These are phyloP conservation scores for Chytriomyces sp. DNA, from an alignment of 192 early-diverging fungal genomes.

Conservation along the genomic window DNA sequence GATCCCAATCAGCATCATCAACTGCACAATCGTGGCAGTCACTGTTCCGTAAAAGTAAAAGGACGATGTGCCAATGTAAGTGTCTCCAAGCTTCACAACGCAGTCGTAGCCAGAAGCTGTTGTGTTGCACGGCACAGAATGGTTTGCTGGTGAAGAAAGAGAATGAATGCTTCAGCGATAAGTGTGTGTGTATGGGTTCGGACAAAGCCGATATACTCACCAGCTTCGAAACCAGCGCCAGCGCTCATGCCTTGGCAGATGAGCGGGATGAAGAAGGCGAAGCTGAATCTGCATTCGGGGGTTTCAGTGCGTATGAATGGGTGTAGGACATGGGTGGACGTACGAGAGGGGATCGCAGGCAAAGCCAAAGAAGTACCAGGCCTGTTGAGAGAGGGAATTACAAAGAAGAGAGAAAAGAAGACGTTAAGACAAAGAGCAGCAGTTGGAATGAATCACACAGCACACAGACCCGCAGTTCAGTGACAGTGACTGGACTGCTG, in stretches of 20 bases:
- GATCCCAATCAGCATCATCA: constrained; percentile 39
- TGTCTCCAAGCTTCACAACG: constrained; percentile 24
- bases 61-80: constrained; percentile 36
- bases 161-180: neutral
- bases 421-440: neutral
- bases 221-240: constrained; percentile 1
- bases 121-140: constrained; percentile 38
- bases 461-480: constrained; percentile 1
- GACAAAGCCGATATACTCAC: neutral
- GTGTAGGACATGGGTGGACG: neutral
- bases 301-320: neutral
- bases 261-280: constrained; percentile 42
- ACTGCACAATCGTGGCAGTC: constrained; percentile 36
- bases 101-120: constrained; percentile 29
- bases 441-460: neutral
- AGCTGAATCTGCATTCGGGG: constrained; percentile 6
- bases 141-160: constrained; percentile 15
- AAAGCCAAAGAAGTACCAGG: constrained; percentile 22
- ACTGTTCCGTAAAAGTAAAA: constrained; percentile 44
- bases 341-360: neutral
- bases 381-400: neutral
- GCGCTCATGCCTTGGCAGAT: constrained; percentile 35
- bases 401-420: neutral
- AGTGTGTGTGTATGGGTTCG: too few species aligned
- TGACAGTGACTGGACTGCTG: neutral